Evolutionary conservation across 1,284 basidiomycete genomes (phyloP).

Genomic region (Ceratobasidium papillatum): DNA sequence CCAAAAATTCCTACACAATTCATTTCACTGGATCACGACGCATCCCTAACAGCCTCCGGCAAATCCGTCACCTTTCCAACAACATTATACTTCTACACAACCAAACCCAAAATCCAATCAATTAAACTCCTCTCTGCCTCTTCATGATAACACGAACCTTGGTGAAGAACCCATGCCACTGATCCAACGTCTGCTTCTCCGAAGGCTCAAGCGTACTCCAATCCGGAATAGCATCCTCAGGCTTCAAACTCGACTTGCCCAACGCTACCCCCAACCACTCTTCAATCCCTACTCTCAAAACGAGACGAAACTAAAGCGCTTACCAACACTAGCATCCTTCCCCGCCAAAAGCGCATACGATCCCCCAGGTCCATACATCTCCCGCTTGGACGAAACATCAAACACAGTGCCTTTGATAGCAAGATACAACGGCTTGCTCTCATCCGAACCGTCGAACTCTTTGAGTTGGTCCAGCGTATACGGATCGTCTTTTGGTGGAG

Average conservation of each 20-base stretch:
- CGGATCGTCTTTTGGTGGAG: slow-evolving; percentile 79
- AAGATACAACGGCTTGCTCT: slow-evolving; percentile 79
- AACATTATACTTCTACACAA: slow-evolving; percentile 28
- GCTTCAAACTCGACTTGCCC: slow-evolving; percentile 33
- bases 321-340: slow-evolving; percentile 38
- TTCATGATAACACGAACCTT: slow-evolving; percentile 19
- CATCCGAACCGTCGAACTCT: slow-evolving; percentile 72
- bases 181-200: slow-evolving; percentile 23
- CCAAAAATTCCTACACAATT: neutral
- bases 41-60: slow-evolving; percentile 34
- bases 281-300: neutral
- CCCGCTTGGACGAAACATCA: slow-evolving; percentile 81
- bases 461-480: slow-evolving; percentile 75
- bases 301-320: neutral
- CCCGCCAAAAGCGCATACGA: slow-evolving; percentile 33
- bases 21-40: neutral
- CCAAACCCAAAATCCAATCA: neutral
- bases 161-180: slow-evolving; percentile 38
- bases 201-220: slow-evolving; percentile 6
- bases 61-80: slow-evolving; percentile 31
- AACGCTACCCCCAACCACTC: neutral
- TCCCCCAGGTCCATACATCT: slow-evolving; percentile 79
- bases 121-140: neutral
- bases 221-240: slow-evolving; percentile 29
- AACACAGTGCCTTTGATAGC: slow-evolving; percentile 92